These are phyloP conservation scores for Boehmeria nivea DNA, from an alignment of 306 rosid genomes.

Conservation along the genomic window DNA sequence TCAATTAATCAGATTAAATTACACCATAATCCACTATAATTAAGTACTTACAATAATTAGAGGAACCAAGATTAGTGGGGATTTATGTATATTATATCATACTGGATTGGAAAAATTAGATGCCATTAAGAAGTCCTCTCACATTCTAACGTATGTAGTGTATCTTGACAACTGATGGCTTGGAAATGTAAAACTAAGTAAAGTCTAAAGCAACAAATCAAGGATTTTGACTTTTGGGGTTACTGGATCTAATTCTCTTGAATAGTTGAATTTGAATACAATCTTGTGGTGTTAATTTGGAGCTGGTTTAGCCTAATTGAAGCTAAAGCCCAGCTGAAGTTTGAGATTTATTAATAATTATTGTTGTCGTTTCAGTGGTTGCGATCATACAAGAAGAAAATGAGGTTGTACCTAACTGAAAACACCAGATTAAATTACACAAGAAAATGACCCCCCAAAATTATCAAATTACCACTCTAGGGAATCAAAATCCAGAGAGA, in stretches of 20 bases:
- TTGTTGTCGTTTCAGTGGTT: background rate
- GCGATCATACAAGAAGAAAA: background rate
- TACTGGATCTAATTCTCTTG: conserved; percentile 15
- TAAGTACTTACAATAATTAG: too few relatives aligned
- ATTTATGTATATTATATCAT: background rate
- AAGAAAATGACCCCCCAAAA: background rate
- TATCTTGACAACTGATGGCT: conserved; percentile 35
- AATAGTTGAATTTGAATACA: background rate
- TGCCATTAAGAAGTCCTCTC: too few relatives aligned
- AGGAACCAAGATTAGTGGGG: background rate
- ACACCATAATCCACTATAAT: too few relatives aligned
- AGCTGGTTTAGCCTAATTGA: too few relatives aligned
- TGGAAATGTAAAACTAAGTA: background rate
- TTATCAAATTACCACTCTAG: too few relatives aligned
- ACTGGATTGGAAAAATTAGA: too few relatives aligned
- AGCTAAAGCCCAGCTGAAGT: conserved; percentile 11
- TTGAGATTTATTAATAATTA: background rate
- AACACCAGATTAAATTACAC: conserved; percentile 8
- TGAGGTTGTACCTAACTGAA: background rate
- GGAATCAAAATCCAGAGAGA: too few relatives aligned
- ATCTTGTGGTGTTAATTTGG: background rate
- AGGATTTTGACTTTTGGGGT: background rate
- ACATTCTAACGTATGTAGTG: too few relatives aligned
- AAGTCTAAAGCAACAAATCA: too few relatives aligned
- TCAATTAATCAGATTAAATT: background rate